These are phyloP conservation scores for Stylonectria norvegica DNA, from an alignment of 2,329 filamentous ascomycete species.

Conservation along the genomic window DNA sequence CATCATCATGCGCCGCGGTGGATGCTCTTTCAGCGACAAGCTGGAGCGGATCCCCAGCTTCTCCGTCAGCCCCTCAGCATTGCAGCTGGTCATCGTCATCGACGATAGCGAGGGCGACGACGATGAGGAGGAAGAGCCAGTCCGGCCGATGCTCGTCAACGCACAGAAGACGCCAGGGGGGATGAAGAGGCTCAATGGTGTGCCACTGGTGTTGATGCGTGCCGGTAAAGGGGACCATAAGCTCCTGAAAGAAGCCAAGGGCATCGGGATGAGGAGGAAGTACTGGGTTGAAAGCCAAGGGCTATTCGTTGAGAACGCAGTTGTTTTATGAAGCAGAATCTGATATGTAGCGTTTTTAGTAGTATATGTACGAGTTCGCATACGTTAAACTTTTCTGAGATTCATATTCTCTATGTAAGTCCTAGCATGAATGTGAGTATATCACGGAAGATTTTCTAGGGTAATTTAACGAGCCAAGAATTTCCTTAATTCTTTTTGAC, in stretches of 20 bases:
- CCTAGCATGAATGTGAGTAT: no score
- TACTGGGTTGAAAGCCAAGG: slow-evolving; percentile 82
- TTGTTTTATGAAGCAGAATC: slow-evolving; percentile 54
- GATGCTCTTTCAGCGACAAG: slow-evolving; percentile 81
- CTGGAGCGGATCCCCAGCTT: slow-evolving; percentile 80
- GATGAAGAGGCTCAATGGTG: slow-evolving; percentile 64
- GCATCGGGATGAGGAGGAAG: slow-evolving; percentile 71
- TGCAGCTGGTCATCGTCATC: slow-evolving; percentile 83
- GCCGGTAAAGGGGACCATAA: slow-evolving; percentile 62
- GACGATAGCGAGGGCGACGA: slow-evolving; percentile 40
- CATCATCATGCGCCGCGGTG: slow-evolving; percentile 76
- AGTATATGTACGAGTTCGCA: no score
- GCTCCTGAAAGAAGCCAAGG: slow-evolving; percentile 59
- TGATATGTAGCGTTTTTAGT: no score
- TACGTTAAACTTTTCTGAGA: no score
- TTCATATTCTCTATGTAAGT: no score
- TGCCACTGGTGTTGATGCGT: slow-evolving; percentile 80
- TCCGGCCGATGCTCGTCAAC: slow-evolving; percentile 70
- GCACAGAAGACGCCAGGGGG: slow-evolving; percentile 69
- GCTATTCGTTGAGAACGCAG: slow-evolving; percentile 71
- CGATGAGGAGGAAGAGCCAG: slow-evolving; percentile 35
- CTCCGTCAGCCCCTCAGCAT: slow-evolving; percentile 53
- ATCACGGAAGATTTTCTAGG: no score
- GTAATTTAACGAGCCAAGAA: no score
- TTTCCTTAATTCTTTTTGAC: no score